Percentiles rank a stretch among this genome's conserved stretches.
Conservation (phyloP, 2,329 filamentous ascomycete genomes). For the Hymenoscyphus scutula region DNA sequence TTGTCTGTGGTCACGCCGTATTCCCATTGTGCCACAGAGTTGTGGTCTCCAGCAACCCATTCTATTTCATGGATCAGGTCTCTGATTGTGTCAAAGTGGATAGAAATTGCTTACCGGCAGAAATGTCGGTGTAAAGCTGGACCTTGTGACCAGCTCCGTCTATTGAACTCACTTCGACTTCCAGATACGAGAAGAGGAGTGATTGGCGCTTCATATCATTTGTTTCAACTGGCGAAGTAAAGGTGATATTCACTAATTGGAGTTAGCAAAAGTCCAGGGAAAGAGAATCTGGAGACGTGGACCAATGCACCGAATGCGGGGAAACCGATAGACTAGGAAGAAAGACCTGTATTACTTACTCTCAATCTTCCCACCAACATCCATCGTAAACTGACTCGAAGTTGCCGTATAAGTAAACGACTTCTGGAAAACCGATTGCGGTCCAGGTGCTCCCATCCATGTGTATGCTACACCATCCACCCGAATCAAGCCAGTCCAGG, state of each 20-base stretch:
- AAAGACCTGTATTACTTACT: slow-evolving; percentile 17
- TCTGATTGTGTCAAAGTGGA: neutral
- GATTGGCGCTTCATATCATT: slow-evolving; percentile 66
- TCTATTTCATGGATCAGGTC: slow-evolving; percentile 47
- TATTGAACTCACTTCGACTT: slow-evolving; percentile 59
- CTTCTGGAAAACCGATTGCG: slow-evolving; percentile 55
- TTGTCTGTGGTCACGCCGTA: slow-evolving; percentile 46
- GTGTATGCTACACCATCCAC: slow-evolving; percentile 64
- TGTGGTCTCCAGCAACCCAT: slow-evolving; percentile 65
- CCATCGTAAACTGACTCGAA: slow-evolving; percentile 66
- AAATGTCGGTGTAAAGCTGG: slow-evolving; percentile 71
- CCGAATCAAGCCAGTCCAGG: slow-evolving; percentile 67
- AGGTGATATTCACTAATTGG: slow-evolving; percentile 60
- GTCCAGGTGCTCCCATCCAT: slow-evolving; percentile 62
- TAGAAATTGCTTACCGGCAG: slow-evolving; percentile 52
- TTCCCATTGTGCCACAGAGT: slow-evolving; percentile 60
- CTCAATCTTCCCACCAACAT: slow-evolving; percentile 57
- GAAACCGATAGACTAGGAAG: neutral
- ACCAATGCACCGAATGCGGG: too few relatives aligned
- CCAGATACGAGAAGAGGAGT: slow-evolving; percentile 67
- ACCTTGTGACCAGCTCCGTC: slow-evolving; percentile 64
- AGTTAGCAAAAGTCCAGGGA: neutral
- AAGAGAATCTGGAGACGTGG: too few relatives aligned
- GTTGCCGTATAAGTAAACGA: slow-evolving; percentile 71
- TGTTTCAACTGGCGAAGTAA: slow-evolving; percentile 68